Base-by-base conservation (phyloP, 179 eudicot species). In the Amaranthus tricolor region DNA sequence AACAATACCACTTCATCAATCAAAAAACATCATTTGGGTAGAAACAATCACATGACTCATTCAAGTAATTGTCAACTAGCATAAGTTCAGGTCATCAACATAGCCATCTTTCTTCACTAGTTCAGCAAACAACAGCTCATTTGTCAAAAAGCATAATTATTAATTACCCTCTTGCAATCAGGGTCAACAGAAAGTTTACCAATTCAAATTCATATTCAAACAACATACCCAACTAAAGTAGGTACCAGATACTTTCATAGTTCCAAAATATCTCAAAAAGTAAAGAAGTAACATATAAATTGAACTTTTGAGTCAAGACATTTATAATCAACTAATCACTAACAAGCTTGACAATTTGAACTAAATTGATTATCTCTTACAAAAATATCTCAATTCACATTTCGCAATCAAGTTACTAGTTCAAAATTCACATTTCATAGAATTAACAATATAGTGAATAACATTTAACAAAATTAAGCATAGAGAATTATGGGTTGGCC, bases 1-100 rank as follows among this genome's bases (percentile, higher is more conserved):
- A 58, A 66, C 61, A 49, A 70, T 49, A 11, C 44, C n/a, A 15
- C 40, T 1, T 49, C 60, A 49, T 7, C 17, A 50, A 43, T 19
- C 21, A 67, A 40, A 24, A 2, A 49, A 24, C 15, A 40, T 63
- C 3, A 47, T 55, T 7, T n/a, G 3, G 16, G 53, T 52, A 14
- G 43, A 64, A 15, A 77, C 24, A 45, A 61, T 62, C 43, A 55
- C 21, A 48, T 17, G 71, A 76, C 70, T 51, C 74, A 77, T 80
- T 72, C 80, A 68, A 24, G 48, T 54, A 43, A 57, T 59, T 70
- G 43, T 19, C 70, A 74, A 68, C 75, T 74, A 16, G 65, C 72
- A 68, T 31, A 14, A 60, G 50, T 11, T n/a, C 61, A 52, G n/a
- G 6, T 5, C 48, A 63, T 61, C 70, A 68, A 16, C 63, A 12